phyloP scores from a whole-genome alignment of 768 basidiomycete species.

The Pleurotus djamor region DNA sequence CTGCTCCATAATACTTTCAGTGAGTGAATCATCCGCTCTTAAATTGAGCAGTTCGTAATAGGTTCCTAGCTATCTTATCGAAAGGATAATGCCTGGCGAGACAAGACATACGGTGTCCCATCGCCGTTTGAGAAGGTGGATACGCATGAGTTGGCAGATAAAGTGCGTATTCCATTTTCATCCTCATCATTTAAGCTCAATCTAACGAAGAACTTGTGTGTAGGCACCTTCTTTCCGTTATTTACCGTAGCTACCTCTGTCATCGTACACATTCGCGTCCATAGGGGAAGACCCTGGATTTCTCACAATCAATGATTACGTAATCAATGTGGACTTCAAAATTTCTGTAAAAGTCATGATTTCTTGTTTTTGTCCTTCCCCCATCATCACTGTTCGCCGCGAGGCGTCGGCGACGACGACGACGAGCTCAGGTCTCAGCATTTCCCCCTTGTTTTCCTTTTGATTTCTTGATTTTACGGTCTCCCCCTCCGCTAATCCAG shows the following conservation, averaged over 20 bases:
- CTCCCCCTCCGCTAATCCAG: slow-evolving; percentile 15
- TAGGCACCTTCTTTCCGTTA: slow-evolving; percentile 70
- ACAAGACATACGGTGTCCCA: slow-evolving; percentile 51
- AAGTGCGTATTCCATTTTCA: slow-evolving; percentile 33
- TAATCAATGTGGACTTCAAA: slow-evolving; percentile 6
- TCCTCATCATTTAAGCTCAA: not conserved
- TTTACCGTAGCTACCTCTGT: slow-evolving; percentile 21
- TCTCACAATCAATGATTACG: not conserved
- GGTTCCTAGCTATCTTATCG: slow-evolving; percentile 55
- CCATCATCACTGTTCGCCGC: slow-evolving; percentile 5
- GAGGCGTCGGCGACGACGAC: slow-evolving; percentile 9
- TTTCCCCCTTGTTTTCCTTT: slow-evolving; percentile 10
- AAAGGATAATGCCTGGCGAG: slow-evolving; percentile 54
- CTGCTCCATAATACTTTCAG: slow-evolving; percentile 51
- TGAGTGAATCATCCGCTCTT: slow-evolving; percentile 19
- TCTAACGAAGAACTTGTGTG: not conserved
- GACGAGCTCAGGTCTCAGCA: not conserved
- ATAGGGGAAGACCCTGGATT: too few relatives aligned
- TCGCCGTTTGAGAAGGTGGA: slow-evolving; percentile 48
- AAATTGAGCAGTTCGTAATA: not conserved
- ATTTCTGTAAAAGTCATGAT: slow-evolving; percentile 2
- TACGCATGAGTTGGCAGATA: slow-evolving; percentile 63
- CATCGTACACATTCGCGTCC: not conserved
- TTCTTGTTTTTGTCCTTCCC: not conserved
- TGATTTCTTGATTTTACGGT: slow-evolving; percentile 11